A percentile compares a stretch with the other conserved stretches of the same genome.
Evolutionary conservation across 1,139 yeast genomes (phyloP).

Genomic region (Sugiyamaella neomexicana): DNA sequence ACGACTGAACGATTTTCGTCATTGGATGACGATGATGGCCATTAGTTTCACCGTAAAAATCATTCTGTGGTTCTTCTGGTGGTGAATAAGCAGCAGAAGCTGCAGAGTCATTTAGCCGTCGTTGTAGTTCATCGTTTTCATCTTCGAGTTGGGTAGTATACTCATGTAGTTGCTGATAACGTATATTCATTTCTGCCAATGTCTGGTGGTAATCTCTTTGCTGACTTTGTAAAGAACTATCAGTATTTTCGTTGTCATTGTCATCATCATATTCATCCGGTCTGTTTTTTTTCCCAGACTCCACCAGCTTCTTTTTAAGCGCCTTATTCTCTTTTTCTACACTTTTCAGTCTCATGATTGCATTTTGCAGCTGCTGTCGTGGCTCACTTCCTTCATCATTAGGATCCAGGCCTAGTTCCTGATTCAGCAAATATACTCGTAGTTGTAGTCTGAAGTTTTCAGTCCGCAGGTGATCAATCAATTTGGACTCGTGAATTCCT

Average conservation of each 20-base stretch:
- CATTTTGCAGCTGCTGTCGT: constrained; percentile 1
- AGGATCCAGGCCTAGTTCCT: not conserved
- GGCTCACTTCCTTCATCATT: not conserved
- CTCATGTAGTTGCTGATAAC: not conserved
- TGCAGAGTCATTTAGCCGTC: not conserved
- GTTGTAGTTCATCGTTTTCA: not conserved
- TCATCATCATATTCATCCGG: not conserved
- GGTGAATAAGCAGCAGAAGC: not conserved
- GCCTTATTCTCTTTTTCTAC: constrained; percentile 6
- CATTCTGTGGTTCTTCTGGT: not conserved
- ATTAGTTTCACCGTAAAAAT: not conserved
- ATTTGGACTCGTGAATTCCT: constrained; percentile 6
- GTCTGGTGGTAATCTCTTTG: not conserved
- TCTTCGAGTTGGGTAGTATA: not conserved
- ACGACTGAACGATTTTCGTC: constrained; percentile 9
- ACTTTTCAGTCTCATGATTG: not conserved
- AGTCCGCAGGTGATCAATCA: constrained; percentile 1
- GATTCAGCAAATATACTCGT: not conserved
- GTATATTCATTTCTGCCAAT: not conserved
- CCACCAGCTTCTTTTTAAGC: not conserved
- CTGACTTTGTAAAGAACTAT: not conserved
- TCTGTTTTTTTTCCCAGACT: not conserved
- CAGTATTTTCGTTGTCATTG: constrained; percentile 3
- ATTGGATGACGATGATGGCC: constrained; percentile 15
- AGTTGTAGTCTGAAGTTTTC: constrained; percentile 1